These are phyloP conservation scores for Cladorrhinum samala DNA, from an alignment of 495 filamentous ascomycete genomes.

Conservation along the genomic window DNA sequence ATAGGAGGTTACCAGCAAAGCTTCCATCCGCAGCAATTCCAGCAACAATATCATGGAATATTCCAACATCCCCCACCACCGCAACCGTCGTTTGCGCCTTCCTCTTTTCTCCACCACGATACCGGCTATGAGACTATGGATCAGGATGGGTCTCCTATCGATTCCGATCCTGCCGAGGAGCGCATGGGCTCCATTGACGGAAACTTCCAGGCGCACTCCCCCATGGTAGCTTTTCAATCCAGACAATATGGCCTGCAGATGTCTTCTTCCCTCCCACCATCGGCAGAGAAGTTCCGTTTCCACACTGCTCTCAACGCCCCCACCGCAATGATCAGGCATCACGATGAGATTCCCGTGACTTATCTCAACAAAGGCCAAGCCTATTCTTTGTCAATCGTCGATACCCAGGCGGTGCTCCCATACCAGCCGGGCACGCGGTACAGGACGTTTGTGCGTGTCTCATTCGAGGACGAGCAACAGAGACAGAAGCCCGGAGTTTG, in stretches of 20 bases:
- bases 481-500: constrained; percentile 71
- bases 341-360: constrained; percentile 84
- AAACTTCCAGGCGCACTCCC: constrained; percentile 46
- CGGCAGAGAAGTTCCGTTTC: constrained; percentile 74
- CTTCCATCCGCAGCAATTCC: constrained; percentile 61
- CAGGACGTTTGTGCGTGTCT: constrained; percentile 81
- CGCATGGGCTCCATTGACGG: constrained; percentile 45
- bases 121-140: constrained; percentile 74
- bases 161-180: constrained; percentile 39
- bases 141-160: constrained; percentile 59
- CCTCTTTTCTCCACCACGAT: constrained; percentile 71
- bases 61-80: constrained; percentile 51
- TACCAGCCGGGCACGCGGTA: constrained; percentile 53
- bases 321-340: constrained; percentile 89
- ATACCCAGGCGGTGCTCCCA: constrained; percentile 49
- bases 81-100: constrained; percentile 66
- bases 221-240: constrained; percentile 37
- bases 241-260: constrained; percentile 38
- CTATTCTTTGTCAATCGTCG: constrained; percentile 73
- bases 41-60: constrained; percentile 68
- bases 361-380: constrained; percentile 97
- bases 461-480: constrained; percentile 91
- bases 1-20: constrained; percentile 47
- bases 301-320: constrained; percentile 85
- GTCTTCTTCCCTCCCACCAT: constrained; percentile 32